Evolutionary conservation across 2,329 filamentous ascomycete genomes (phyloP).

Genomic region (Alternaria sp.): DNA sequence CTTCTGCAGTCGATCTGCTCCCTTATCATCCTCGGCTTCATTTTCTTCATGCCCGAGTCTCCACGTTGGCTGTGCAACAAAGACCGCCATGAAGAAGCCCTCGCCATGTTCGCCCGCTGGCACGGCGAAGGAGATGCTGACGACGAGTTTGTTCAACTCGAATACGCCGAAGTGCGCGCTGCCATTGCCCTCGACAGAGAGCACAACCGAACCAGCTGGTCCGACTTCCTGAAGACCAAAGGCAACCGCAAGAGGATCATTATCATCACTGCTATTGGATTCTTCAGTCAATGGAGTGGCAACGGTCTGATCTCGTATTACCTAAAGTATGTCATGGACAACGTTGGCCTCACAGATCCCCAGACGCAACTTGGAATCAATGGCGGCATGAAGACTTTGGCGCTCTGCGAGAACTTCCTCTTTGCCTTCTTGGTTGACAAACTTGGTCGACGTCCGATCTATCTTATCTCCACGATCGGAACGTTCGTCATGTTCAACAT

Average conservation of each 20-base stretch:
- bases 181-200: conserved; percentile 29
- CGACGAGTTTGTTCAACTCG: conserved; percentile 18
- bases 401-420: conserved; percentile 43
- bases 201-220: conserved; percentile 4
- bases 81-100: conserved; percentile 61
- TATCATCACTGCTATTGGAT: conserved; percentile 47
- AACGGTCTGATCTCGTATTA: conserved; percentile 51
- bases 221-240: conserved; percentile 35
- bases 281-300: conserved; percentile 50
- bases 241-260: conserved; percentile 49
- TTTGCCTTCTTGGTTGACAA: conserved; percentile 46
- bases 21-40: conserved; percentile 48
- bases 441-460: conserved; percentile 52
- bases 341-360: conserved; percentile 47
- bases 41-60: conserved; percentile 59
- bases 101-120: conserved; percentile 60
- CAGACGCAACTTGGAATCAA: conserved; percentile 49
- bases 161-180: conserved; percentile 21
- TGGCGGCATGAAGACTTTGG: conserved; percentile 49
- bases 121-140: conserved; percentile 54
- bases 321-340: conserved; percentile 45
- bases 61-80: conserved; percentile 65
- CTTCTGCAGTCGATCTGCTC: conserved; percentile 58
- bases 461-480: conserved; percentile 50
- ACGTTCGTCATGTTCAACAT: conserved; percentile 53